Base-by-base conservation (phyloP, 2,329 filamentous ascomycete species). In the Alternaria sp. region DNA sequence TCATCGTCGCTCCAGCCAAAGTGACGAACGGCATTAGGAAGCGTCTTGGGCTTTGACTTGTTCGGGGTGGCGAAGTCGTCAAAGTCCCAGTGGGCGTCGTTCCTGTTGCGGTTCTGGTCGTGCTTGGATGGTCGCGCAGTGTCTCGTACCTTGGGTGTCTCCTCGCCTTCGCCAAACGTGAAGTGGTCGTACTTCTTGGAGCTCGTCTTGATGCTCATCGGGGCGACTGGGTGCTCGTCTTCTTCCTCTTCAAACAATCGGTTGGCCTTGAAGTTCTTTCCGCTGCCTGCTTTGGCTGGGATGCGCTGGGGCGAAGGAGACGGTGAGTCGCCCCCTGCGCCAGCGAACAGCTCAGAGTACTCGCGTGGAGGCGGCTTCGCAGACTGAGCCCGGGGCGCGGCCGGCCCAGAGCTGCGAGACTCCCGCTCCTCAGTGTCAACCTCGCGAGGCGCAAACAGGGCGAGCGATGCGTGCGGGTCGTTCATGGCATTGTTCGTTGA, bases 131-230 rank as follows among this genome's bases (percentile, higher is more conserved):
- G 89, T 62, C 85, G 83, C 76, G 93, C 90, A 82, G 66, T 70
- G 60, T 76, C 76, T 49, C 69, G 70, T 32, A 72, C 74, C 64
- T 75, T 76, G 65, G 73, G 73, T 43, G 65, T 79, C 52, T 68
- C 70, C 55, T 81, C 86, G 54, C 88, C 89, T 68, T 93, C 89
- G 61, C 86, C 88, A 75, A 97, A 91, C 63, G 93, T 90, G 76
- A 97, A 97, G 81, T 98, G 95, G 62, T 91, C 85, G 82, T 89
- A 97, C 80, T 93, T 96, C 75, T 88, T 89, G 3, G 92, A 87
- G 78, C 96, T 88, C 7, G 91, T 90, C 73, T 90, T 88, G 82
- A 83, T 82, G 69, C 84, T 78, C 13, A 63, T 72, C 51, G 64
- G 61, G n/a, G 65, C 68, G 65, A 17, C 65, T 61, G 13, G 67